phyloP scores from a whole-genome alignment of 805 yeast species.

The Suhomyces sp. region DNA sequence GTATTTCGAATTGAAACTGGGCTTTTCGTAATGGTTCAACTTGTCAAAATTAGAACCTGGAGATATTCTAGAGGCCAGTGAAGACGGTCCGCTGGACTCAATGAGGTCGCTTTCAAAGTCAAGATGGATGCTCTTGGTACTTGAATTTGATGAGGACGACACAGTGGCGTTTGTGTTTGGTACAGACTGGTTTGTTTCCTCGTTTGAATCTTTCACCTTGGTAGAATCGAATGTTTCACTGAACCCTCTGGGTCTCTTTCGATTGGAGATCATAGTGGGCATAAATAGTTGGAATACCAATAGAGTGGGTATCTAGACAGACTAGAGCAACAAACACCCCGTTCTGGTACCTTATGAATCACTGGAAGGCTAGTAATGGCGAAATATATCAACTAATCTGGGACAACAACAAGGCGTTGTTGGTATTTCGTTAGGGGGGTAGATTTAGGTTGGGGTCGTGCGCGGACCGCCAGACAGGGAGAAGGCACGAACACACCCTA shows the following conservation, averaged over 20 bases:
- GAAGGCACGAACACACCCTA: neutral
- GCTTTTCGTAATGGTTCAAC: neutral
- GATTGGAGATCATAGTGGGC: slow-evolving; percentile 29
- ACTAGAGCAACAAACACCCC: slow-evolving; percentile 1
- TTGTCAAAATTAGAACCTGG: slow-evolving; percentile 2
- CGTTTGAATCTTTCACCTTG: slow-evolving; percentile 8
- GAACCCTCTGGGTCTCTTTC: slow-evolving; percentile 46
- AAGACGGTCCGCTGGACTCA: slow-evolving; percentile 5
- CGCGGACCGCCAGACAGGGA: neutral
- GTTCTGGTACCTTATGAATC: neutral
- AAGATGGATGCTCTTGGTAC: slow-evolving; percentile 3
- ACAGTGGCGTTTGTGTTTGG: neutral
- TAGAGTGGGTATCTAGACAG: neutral
- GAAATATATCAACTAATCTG: neutral
- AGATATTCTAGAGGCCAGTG: slow-evolving; percentile 1
- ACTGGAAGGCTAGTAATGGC: neutral
- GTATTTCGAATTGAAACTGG: slow-evolving; percentile 9
- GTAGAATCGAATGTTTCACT: slow-evolving; percentile 34
- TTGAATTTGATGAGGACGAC: neutral
- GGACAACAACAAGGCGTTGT: neutral
- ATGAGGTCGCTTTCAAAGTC: slow-evolving; percentile 7
- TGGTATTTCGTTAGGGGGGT: slow-evolving; percentile 3
- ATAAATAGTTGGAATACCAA: neutral
- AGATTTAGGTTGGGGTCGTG: neutral
- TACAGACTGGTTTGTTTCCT: slow-evolving; percentile 2